Evolutionary conservation across 129 eudicot genomes (phyloP).

Genomic region (Tagetes patula): DNA sequence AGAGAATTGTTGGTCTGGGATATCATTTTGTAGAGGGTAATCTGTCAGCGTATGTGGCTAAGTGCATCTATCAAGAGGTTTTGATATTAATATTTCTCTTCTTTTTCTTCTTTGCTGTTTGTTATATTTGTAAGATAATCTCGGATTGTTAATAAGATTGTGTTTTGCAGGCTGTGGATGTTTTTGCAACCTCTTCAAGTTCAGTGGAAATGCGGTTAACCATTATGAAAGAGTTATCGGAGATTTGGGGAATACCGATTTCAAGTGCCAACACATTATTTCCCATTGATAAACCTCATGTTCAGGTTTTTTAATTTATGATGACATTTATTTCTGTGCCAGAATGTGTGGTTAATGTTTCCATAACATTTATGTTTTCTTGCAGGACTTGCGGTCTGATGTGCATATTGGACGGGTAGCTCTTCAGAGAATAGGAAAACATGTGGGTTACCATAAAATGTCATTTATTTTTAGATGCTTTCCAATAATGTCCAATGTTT

Average conservation of each 20-base stretch:
- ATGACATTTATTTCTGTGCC: slow-evolving; percentile 11
- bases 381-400: slow-evolving; percentile 59
- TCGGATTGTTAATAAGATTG: slow-evolving; percentile 14
- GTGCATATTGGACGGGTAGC: slow-evolving; percentile 68
- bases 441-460: slow-evolving; percentile 41
- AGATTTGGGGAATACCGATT: slow-evolving; percentile 59
- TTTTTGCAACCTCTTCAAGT: slow-evolving; percentile 76
- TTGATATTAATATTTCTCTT: slow-evolving; percentile 7
- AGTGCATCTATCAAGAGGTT: slow-evolving; percentile 70
- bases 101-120: background rate
- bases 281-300: slow-evolving; percentile 66
- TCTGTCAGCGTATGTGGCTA: slow-evolving; percentile 40
- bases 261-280: slow-evolving; percentile 44
- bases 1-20: slow-evolving; percentile 69
- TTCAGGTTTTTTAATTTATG: slow-evolving; percentile 48
- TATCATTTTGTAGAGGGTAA: slow-evolving; percentile 37
- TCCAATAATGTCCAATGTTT: slow-evolving; percentile 10
- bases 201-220: slow-evolving; percentile 55
- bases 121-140: slow-evolving; percentile 1
- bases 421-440: slow-evolving; percentile 40
- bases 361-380: slow-evolving; percentile 2
- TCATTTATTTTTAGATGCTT: background rate
- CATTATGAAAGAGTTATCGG: slow-evolving; percentile 66
- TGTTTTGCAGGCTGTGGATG: slow-evolving; percentile 80
- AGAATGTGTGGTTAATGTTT: slow-evolving; percentile 8